phyloP scores from a whole-genome alignment of 1,139 yeast genomes.

The Saccharomyces uvarum region DNA sequence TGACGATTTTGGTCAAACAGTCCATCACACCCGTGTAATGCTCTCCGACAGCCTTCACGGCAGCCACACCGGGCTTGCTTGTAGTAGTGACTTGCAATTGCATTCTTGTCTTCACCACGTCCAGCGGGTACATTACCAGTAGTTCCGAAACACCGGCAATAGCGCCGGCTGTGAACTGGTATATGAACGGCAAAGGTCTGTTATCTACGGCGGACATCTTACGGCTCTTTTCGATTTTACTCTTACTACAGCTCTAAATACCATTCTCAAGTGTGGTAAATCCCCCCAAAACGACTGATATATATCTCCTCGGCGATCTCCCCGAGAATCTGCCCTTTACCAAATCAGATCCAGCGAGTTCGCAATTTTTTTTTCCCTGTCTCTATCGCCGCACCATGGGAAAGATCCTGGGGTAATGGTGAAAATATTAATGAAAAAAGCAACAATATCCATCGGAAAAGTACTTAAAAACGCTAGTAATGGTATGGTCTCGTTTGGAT shows the following conservation, averaged over 20 bases:
- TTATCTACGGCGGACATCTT: neutral
- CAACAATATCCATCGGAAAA: neutral
- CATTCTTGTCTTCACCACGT: conserved; percentile 95
- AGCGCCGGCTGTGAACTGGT: conserved; percentile 92
- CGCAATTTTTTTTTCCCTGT: neutral
- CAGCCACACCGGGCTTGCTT: conserved; percentile 21
- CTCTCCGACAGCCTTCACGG: conserved; percentile 43
- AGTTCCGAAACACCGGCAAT: conserved; percentile 97
- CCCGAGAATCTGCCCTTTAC: neutral
- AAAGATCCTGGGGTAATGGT: neutral
- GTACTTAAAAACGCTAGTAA: no score
- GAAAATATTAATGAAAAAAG: neutral
- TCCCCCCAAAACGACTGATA: neutral
- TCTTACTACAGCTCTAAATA: neutral
- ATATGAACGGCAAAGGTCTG: conserved; percentile 24
- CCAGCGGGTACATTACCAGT: conserved; percentile 94
- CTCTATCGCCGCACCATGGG: neutral
- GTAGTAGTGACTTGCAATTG: conserved; percentile 66
- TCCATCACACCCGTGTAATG: conserved; percentile 78
- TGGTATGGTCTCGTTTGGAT: neutral
- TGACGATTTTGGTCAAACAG: conserved; percentile 73
- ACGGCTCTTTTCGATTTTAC: neutral
- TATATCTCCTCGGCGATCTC: neutral
- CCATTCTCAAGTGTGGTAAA: neutral
- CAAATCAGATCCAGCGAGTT: neutral